Evolutionary conservation across 139 green algal genomes (phyloP).

Genomic region (Closterium sp.): DNA sequence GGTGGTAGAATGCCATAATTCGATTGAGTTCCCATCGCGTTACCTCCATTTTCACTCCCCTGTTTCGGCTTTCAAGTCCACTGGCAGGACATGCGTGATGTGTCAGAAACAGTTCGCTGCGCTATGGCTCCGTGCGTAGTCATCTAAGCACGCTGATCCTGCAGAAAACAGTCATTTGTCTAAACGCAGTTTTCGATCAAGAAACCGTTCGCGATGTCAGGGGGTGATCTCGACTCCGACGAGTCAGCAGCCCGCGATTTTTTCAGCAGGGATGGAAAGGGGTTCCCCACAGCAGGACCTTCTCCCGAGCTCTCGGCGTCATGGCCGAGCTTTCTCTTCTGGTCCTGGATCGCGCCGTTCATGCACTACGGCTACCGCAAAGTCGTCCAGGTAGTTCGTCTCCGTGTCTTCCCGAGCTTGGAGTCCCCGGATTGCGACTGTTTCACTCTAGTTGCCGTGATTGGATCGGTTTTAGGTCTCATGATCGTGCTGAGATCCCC

Average conservation of each 20-base stretch:
- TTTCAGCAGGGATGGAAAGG: neutral
- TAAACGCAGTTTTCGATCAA: neutral
- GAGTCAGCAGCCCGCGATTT: neutral
- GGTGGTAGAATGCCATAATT: neutral
- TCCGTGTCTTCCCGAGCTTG: neutral
- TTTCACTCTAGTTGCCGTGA: neutral
- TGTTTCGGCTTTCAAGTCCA: neutral
- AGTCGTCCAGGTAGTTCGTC: conserved; percentile 3
- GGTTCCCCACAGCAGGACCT: conserved; percentile 9
- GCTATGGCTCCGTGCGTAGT: neutral
- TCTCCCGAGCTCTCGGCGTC: conserved; percentile 10
- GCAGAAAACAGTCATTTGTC: neutral
- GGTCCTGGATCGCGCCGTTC: conserved; percentile 27
- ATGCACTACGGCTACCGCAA: conserved; percentile 24
- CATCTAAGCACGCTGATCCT: neutral
- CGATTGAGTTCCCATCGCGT: neutral
- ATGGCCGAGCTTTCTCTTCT: conserved; percentile 22
- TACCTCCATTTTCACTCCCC: neutral
- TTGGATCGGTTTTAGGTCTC: neutral
- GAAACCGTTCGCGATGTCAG: neutral
- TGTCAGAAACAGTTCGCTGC: neutral
- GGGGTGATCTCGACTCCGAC: neutral
- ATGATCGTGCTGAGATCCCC: neutral
- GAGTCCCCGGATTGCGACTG: neutral
- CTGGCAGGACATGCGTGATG: neutral